A percentile compares a stretch with the other conserved stretches of the same genome.
phyloP scores from a whole-genome alignment of 2,329 filamentous ascomycete genomes.

The Fusarium fracticaudum region DNA sequence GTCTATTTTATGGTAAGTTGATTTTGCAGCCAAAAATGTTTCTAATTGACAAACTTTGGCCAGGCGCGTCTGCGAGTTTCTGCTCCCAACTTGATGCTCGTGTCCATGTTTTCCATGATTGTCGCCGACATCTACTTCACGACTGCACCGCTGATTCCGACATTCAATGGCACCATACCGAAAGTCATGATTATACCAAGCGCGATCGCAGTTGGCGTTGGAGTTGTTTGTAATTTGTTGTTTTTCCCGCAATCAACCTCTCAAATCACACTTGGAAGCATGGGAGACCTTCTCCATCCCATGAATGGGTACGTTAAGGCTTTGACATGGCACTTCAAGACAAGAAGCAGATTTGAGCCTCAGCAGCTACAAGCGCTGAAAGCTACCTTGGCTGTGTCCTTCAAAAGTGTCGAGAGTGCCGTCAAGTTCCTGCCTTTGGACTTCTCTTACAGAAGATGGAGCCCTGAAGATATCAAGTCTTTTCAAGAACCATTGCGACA shows the following conservation, averaged over 20 bases:
- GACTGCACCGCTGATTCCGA: not conserved
- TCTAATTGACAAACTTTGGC: not conserved
- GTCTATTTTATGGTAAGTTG: conserved; percentile 20
- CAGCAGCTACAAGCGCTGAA: not conserved
- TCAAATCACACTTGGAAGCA: conserved; percentile 11
- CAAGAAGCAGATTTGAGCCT: not conserved
- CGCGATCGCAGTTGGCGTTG: conserved; percentile 4
- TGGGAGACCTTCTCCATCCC: not conserved
- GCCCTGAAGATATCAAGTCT: conserved; percentile 10
- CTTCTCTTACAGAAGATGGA: conserved; percentile 12
- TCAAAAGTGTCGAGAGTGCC: conserved; percentile 3
- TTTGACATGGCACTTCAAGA: conserved; percentile 12
- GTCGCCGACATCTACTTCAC: conserved; percentile 8
- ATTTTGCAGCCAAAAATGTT: rapidly evolving
- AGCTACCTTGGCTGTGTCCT: not conserved
- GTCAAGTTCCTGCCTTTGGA: conserved; percentile 15
- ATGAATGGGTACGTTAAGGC: conserved; percentile 13
- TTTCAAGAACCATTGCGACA: conserved; percentile 8
- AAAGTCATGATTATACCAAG: conserved; percentile 1
- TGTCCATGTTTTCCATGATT: conserved; percentile 8
- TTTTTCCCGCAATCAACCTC: conserved; percentile 15
- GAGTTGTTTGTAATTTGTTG: conserved; percentile 5
- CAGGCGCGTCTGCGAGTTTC: conserved; percentile 11
- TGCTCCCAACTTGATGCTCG: conserved; percentile 7
- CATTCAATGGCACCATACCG: conserved; percentile 4